Evolutionary conservation across 108 stramenopile genomes (phyloP).

Genomic region (Mediolabrus comicus): DNA sequence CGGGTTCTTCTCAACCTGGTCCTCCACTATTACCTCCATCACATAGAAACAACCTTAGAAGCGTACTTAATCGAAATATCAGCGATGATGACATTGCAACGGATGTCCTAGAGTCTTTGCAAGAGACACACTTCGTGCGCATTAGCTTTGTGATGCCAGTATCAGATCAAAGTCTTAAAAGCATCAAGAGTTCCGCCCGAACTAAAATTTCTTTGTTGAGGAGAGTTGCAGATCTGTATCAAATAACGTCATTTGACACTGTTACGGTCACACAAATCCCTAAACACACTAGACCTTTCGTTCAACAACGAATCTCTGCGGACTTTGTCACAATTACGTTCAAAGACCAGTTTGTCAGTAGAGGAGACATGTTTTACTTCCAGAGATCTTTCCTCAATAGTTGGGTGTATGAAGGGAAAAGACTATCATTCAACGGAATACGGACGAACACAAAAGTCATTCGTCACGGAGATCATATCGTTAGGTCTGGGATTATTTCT

Average conservation of each 20-base stretch:
- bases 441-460: constrained; percentile 76
- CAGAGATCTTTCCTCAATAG: constrained; percentile 61
- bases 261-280: constrained; percentile 81
- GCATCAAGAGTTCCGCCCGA: constrained; percentile 73
- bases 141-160: constrained; percentile 74
- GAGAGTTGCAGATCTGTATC: constrained; percentile 79
- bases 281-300: constrained; percentile 45
- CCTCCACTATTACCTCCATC: constrained; percentile 2
- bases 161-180: constrained; percentile 68
- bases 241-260: constrained; percentile 74
- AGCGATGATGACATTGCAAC: constrained; percentile 5
- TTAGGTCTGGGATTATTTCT: constrained; percentile 77
- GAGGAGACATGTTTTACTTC: constrained; percentile 83
- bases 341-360: constrained; percentile 90
- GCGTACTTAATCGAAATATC: background rate
- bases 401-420: constrained; percentile 87
- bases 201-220: constrained; percentile 82
- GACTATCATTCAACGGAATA: constrained; percentile 56
- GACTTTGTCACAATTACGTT: constrained; percentile 86
- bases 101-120: constrained; percentile 46
- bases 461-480: constrained; percentile 56
- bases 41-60: constrained; percentile 1
- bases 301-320: constrained; percentile 66
- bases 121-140: constrained; percentile 62
- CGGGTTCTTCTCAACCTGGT: background rate